Evolutionary conservation across 192 early-diverging fungal species (phyloP), one percentile per base, ranked within the genome.

Genomic region (Coemansia sp.): DNA sequence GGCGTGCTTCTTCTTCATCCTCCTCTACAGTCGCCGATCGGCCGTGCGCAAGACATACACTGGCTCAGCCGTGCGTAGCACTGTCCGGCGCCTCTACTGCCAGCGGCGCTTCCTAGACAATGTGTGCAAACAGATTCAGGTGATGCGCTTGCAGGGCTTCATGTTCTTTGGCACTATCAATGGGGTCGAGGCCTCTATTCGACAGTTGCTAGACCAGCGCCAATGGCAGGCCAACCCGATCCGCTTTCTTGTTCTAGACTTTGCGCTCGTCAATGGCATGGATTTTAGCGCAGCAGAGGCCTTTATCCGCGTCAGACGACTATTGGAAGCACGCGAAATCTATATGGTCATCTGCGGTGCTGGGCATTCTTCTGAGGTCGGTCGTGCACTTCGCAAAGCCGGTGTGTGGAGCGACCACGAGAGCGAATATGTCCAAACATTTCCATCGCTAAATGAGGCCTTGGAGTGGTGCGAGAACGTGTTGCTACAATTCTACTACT

Each of bases 81-180:
- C 91, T 2, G 95, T 98, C 19, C 89, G 95, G 27, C 85, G 97
- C 29, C 84, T 94, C 11, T 94, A 94, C 69, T 84, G 94, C 32
- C 93, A 97, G 78, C 93, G 95, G 66, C 86, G 86, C 27, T 96
- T 94, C 66, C 74, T 99, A 66, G 89, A 91, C 62, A 82, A 90
- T 41, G 92, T 94, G 10, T 93, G 92, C 36, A 85, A 83, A 11
- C 94, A 95, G 70, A 95, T 97, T 62, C 90, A 92, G 64, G 89
- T 93, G 8, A 86, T 98, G 75, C 91, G 91, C 68, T 74, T 98
- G 57, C 95, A 99, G 76, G 92, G 96, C 21, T 97, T 97, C 68
- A 86, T 99, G 87, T 99, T 99, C 70, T 99, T 98, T 85, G 97
- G 95, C 45, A 95, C 95, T 1, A 93, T 96, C 67, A 91, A 89